Base-by-base conservation (phyloP, 1,139 yeast genomes). In the Yamadazyma sp. region DNA sequence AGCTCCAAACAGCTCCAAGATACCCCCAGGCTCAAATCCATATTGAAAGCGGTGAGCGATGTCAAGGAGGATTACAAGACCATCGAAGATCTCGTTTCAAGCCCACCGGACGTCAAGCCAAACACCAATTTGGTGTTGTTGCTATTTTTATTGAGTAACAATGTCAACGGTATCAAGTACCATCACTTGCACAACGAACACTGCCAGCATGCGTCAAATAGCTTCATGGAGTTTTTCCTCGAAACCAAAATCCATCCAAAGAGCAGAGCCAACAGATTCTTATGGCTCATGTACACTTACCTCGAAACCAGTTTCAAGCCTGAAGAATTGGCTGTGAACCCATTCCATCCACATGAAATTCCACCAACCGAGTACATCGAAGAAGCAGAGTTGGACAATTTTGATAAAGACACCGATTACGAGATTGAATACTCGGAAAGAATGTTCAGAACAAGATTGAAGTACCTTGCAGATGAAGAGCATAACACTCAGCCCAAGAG, bases 21-120 rank as follows among this genome's bases (percentile, higher is more conserved):
- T 59, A 94, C 98, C 0, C 98, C 98, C 5, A 69, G 98, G 41
- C 73, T 92, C 47, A 92, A 92, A 59, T 83, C 95, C 0, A 91
- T 92, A 17, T 64, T 92, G 49, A 91, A 91, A 61, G 94, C 95
- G 0, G 78, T 77, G 1, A 79, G 87, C 48, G 73, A 81, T 7
- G 69, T 73, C 14, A 79, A 55, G 7, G 62, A 59, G 40, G 58
- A 61, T 39, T 55, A 54, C 16, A 63, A 71, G 34, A 67, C 75
- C 2, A 57, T 86, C 32, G 73, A 75, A 24, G 79, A 75, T 20
- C 61, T 83, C 37, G 61, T 73, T 32, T 43, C 48, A 2, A 45
- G 46, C 15, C 73, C 75, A 4, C 59, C 65, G 1, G 36, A 36
- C 2, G 36, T 44, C 4, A 63, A 69, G 34, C 88, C 89, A 6